Evolutionary conservation across 2,329 filamentous ascomycete genomes (phyloP), one percentile per base, ranked within the genome.

Genomic region (Lecanoromycetidae sp.): DNA sequence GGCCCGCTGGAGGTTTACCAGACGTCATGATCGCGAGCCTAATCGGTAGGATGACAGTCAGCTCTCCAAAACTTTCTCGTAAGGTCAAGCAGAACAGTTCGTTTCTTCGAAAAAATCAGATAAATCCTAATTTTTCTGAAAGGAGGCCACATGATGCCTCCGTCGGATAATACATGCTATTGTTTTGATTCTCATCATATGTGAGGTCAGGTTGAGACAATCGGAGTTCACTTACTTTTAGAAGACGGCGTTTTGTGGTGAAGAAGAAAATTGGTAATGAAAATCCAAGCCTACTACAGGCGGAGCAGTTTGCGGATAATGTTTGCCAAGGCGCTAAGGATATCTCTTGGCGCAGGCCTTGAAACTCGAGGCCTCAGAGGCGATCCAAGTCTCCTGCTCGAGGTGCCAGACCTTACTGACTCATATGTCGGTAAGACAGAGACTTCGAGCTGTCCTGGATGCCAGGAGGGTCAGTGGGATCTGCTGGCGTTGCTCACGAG

Each of bases 1-100:
- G 75, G n/a, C 49, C 44, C 19, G 38, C 17, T 12, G 35, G 43
- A 40, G 37, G 34, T 17, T 50, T 44, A 12, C 35, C 37, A 6
- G 53, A 23, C 51, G 52, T 54, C 20, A 3, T 44, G 33, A 9
- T 15, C 15, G 7, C 15, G 23, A 12, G 22, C n/a, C 27, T 46
- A 9, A 22, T 19, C n/a, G 20, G 13, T 17, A 13, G 13, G 1
- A 3, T 22, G 5, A 1, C n/a, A 12, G 19, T 46, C 35, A 39
- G 27, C n/a, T 17, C 8, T 27, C 20, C 5, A 13, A 9, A 44
- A 9, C 13, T 12, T 33, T 22, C n/a, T 27, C 5, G 22, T 8
- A 15, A 32, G 9, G 34, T 5, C n/a, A 9, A 7, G 26, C 17
- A 7, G 20, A 23, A 32, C 20, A 22, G n/a, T 3, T 17, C 12